Evolutionary conservation across 169 alveolate species (phyloP).

Genomic region (Babesia ovis): DNA sequence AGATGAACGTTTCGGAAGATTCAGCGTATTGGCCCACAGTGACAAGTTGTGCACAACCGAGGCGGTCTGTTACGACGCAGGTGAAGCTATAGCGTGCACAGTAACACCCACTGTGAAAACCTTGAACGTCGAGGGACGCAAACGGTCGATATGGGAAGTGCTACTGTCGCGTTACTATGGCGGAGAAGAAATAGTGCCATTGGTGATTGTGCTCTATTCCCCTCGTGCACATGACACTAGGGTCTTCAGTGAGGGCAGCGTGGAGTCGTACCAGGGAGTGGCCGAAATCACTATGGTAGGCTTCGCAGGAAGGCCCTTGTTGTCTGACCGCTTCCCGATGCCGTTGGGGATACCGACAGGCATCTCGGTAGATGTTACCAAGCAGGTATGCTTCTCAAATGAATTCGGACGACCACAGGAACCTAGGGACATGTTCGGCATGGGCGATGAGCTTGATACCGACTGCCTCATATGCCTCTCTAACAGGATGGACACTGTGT

Average conservation of each 20-base stretch:
- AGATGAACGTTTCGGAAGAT: slow-evolving; percentile 19
- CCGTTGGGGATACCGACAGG: neutral
- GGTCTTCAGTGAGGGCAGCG: slow-evolving; percentile 53
- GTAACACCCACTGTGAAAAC: slow-evolving; percentile 43
- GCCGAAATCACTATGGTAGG: slow-evolving; percentile 57
- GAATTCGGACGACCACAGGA: slow-evolving; percentile 53
- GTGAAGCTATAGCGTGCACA: slow-evolving; percentile 30
- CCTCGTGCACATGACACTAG: slow-evolving; percentile 64
- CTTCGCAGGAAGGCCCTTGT: slow-evolving; percentile 1
- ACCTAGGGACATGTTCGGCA: slow-evolving; percentile 66
- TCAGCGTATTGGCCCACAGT: slow-evolving; percentile 26
- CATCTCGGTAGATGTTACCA: slow-evolving; percentile 6
- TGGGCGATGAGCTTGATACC: slow-evolving; percentile 69
- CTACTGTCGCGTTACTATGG: neutral
- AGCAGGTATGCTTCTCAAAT: slow-evolving; percentile 56
- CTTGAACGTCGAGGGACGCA: slow-evolving; percentile 25
- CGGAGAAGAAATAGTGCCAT: slow-evolving; percentile 43
- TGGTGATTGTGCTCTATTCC: slow-evolving; percentile 62
- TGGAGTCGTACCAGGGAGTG: slow-evolving; percentile 64
- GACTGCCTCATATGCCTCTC: slow-evolving; percentile 77
- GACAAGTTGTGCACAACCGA: slow-evolving; percentile 46
- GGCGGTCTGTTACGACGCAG: slow-evolving; percentile 54
- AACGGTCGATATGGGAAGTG: slow-evolving; percentile 39
- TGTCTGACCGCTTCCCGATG: neutral
- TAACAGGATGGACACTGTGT: slow-evolving; percentile 72